A percentile compares a stretch with the other conserved stretches of the same genome.
These are phyloP conservation scores for Floccularia luteovirens DNA, from an alignment of 768 basidiomycete species.

Conservation along the genomic window DNA sequence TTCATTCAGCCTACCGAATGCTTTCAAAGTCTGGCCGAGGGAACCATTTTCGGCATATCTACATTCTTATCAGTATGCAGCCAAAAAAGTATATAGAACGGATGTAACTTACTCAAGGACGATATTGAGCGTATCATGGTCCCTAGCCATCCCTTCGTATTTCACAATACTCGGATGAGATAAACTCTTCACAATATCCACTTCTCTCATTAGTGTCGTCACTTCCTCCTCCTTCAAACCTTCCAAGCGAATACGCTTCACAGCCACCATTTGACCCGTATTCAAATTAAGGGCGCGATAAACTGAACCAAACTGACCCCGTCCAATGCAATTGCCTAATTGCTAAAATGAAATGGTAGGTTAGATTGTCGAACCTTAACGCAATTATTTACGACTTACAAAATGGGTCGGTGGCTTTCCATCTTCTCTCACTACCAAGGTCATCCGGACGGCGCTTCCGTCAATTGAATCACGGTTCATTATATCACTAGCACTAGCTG, in stretches of 20 bases:
- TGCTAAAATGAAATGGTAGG: constrained; percentile 44
- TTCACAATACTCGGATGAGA: constrained; percentile 95
- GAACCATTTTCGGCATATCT: constrained; percentile 98
- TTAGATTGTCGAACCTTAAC: not conserved
- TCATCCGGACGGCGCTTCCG: constrained; percentile 56
- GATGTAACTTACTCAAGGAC: constrained; percentile 78
- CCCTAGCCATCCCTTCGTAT: constrained; percentile 93
- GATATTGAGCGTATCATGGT: constrained; percentile 84
- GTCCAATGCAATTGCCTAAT: constrained; percentile 96
- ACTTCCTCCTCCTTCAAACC: constrained; percentile 91
- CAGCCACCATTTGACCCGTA: constrained; percentile 98
- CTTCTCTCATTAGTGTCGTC: constrained; percentile 87
- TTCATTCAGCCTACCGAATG: constrained; percentile 93
- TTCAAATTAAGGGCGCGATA: constrained; percentile 91
- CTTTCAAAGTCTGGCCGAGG: constrained; percentile 84
- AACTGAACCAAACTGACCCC: constrained; percentile 95
- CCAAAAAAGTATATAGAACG: constrained; percentile 8
- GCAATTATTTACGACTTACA: constrained; percentile 41
- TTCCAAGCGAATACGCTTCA: constrained; percentile 88
- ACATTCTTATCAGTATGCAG: constrained; percentile 7
- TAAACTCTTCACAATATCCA: constrained; percentile 84
- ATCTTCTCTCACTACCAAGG: constrained; percentile 72
- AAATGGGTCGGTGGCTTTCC: constrained; percentile 76
- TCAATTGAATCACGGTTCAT: constrained; percentile 55
- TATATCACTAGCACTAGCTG: constrained; percentile 61